Base-by-base conservation (phyloP, 306 rosid species). In the Datisca glomerata region DNA sequence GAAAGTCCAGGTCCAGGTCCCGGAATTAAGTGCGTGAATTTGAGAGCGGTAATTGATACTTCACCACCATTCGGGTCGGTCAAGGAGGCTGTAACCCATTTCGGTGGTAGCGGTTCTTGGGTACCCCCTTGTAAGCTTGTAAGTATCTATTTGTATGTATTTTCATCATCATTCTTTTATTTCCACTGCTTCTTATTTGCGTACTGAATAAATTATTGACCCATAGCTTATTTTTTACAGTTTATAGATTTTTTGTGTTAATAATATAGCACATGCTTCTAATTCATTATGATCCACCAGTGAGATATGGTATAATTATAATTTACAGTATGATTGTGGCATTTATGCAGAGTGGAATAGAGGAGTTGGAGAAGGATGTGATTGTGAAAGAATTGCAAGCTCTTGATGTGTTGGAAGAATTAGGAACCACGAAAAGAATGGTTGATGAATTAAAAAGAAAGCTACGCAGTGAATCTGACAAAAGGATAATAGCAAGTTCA, bases 321-420 rank as follows among this genome's bases (percentile, higher is more conserved):
- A n/a, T n/a, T n/a, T n/a, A n/a, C n/a, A n/a, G n/a, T n/a, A n/a
- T n/a, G n/a, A n/a, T n/a, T n/a, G n/a, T n/a, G n/a, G n/a, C n/a
- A n/a, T n/a, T n/a, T n/a, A n/a, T n/a, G 36, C 36, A 31, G 36
- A 31, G n/a, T 31, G 36, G 36, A 3, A 31, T 31, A 8, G 36
- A 31, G n/a, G 36, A 49, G 55, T 37, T 74, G 71, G 74, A 74
- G 61, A 74, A 61, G 27, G 78, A 74, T 21, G 60, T 74, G 24
- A 66, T 47, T 33, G 42, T 59, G 51, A 74, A 70, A 64, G 74
- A 74, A 41, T 65, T 61, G 65, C 73, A 74, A 43, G 58, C 78
- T 14, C 64, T 66, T 44, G 78, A 66, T 51, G 70, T 74, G 36
- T 45, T 74, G 27, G 56, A 66, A 37, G 78, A 70, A 19, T 54